phyloP scores from a whole-genome alignment of 768 basidiomycete genomes.

The Agrocybe chaxingu region DNA sequence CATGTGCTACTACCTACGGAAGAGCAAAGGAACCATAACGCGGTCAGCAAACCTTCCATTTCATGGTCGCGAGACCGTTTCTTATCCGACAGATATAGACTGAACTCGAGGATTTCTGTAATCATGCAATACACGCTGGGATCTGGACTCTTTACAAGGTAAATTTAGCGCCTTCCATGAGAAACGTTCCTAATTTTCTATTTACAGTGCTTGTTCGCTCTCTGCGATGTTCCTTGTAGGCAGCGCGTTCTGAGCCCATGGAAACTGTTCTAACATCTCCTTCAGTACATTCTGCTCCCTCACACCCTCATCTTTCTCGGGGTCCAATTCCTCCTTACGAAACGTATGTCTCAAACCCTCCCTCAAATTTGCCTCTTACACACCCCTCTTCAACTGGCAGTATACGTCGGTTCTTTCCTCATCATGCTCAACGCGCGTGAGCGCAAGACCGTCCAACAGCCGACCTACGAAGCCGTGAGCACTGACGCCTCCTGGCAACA shows the following conservation, averaged over 20 bases:
- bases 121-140: conserved; percentile 35
- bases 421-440: conserved; percentile 44
- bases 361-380: not conserved
- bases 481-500: conserved; percentile 9
- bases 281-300: conserved; percentile 39
- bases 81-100: conserved; percentile 10
- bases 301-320: conserved; percentile 41
- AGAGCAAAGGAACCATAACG: conserved; percentile 24
- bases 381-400: conserved; percentile 18
- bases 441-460: conserved; percentile 8
- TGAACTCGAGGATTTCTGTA: conserved; percentile 31
- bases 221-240: conserved; percentile 39
- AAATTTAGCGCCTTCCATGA: not conserved
- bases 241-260: not conserved
- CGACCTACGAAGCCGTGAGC: not conserved
- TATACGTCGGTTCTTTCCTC: conserved; percentile 47
- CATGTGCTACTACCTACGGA: conserved; percentile 34
- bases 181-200: not conserved
- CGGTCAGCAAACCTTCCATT: conserved; percentile 13
- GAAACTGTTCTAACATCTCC: not conserved
- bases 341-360: conserved; percentile 27
- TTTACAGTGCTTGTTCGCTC: conserved; percentile 39
- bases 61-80: not conserved
- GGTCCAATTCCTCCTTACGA: conserved; percentile 40
- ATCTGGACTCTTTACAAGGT: conserved; percentile 39